These are phyloP conservation scores for Dactylonectria macrodidyma DNA, from an alignment of 2,329 filamentous ascomycete species.

Conservation along the genomic window DNA sequence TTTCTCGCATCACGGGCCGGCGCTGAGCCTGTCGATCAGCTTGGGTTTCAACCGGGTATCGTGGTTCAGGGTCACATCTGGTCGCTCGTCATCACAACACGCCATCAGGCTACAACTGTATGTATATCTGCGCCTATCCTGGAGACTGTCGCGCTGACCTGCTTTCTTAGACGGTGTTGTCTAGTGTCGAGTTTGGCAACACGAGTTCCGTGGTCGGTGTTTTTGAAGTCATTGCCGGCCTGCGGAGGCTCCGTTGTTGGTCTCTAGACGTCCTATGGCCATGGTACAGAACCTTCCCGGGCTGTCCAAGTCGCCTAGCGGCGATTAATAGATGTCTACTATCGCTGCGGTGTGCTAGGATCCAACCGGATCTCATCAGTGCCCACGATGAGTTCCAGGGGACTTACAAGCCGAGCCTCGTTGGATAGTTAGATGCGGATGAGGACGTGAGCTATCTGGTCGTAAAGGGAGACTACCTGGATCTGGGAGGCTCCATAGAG, in stretches of 20 bases:
- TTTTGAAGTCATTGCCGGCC: conserved; percentile 17
- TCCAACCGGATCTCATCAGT: too few species aligned
- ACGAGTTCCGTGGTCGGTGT: conserved; percentile 11
- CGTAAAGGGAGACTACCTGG: too few species aligned
- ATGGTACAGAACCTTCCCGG: too few species aligned
- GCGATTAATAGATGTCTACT: too few species aligned
- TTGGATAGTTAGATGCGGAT: too few species aligned
- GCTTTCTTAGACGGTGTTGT: conserved; percentile 5
- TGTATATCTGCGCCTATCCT: background rate
- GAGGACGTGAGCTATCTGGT: too few species aligned
- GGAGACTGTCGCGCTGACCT: background rate
- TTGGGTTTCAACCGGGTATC: conserved; percentile 13
- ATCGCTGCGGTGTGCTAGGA: too few species aligned
- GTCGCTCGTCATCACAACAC: conserved; percentile 26
- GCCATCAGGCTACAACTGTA: conserved; percentile 15
- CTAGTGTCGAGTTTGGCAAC: conserved; percentile 21
- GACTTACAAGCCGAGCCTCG: too few species aligned
- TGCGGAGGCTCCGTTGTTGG: conserved; percentile 16
- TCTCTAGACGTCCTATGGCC: conserved; percentile 3
- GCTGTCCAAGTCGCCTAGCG: too few species aligned
- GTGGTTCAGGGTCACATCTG: conserved; percentile 24
- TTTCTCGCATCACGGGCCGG: conserved; percentile 8
- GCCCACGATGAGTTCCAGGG: too few species aligned
- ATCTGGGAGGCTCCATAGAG: too few species aligned
- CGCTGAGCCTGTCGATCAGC: background rate